Base-by-base conservation (phyloP, 345 rosid genomes). In the Mangifera indica region DNA sequence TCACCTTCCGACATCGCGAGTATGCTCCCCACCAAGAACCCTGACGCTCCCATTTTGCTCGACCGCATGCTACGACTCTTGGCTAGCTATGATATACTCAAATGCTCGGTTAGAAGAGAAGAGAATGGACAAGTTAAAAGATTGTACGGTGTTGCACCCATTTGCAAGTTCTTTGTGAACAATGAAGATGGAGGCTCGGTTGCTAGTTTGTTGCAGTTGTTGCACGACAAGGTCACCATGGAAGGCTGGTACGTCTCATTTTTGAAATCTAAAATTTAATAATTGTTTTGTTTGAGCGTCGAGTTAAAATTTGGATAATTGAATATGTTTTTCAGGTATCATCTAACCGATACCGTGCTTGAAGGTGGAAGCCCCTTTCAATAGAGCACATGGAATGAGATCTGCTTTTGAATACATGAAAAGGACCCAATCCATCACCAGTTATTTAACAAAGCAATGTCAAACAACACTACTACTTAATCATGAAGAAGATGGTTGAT, bases 11-110 rank as follows among this genome's bases (percentile, higher is more conserved):
- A 86, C 71, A 82, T 86, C 25, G 85, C 84, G 3, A 71, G 71
- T 56, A 25, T 20, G n/a, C 74, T 88, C 1, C 83, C 79, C 54
- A 58, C 88, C 5, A 76, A 74, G 42, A 85, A 85, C 46, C 83
- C 87, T 0, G 84, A 74, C 1, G 88, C 91, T 0, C 64, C 87
- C 0, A 62, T 73, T 63, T 22, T 85, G 58, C 59, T 88, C 9
- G 89, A 87, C 22, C 79, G 86, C 25, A 81, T 87, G 80, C 79
- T 89, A 59, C 77, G 87, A 20, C 72, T 84, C 21, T 71, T 87
- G 34, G 89, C 87, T 2, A 81, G 87, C 77, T 72, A 82, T 60
- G 80, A 80, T 52, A 70, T 88, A 62, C 77, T 86, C 69, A 66
- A 72, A 26, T 69, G 63, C 63, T 73, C 73, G 0, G 44, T 55